These are phyloP conservation scores for Cutaneotrichosporon mucoides DNA, from an alignment of 1,284 basidiomycete species.

Conservation along the genomic window DNA sequence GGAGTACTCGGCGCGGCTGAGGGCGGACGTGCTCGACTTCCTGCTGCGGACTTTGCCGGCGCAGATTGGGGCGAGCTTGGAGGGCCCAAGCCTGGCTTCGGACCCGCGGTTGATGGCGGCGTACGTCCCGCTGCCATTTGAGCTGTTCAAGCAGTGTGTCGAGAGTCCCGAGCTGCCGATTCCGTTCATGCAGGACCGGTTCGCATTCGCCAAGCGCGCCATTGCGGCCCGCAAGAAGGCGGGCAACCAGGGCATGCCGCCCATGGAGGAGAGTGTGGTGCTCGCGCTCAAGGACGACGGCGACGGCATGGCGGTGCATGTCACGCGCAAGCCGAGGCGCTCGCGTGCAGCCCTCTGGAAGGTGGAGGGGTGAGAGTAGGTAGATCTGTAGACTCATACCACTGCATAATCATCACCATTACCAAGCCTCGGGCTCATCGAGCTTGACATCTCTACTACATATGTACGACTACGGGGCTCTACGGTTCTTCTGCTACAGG, in stretches of 20 bases:
- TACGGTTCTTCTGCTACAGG: no score
- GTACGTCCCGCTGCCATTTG: slow-evolving; percentile 48
- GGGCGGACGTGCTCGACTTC: slow-evolving; percentile 50
- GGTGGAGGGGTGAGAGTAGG: slow-evolving; percentile 57
- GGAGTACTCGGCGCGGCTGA: slow-evolving; percentile 34
- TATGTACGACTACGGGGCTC: not conserved
- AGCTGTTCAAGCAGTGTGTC: slow-evolving; percentile 43
- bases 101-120: slow-evolving; percentile 33
- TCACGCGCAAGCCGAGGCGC: slow-evolving; percentile 72
- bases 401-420: slow-evolving; percentile 1
- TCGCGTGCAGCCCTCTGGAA: slow-evolving; percentile 68
- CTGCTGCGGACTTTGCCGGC: slow-evolving; percentile 66
- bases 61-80: slow-evolving; percentile 50
- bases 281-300: slow-evolving; percentile 68
- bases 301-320: slow-evolving; percentile 70
- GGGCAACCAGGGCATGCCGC: slow-evolving; percentile 58
- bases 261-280: slow-evolving; percentile 67
- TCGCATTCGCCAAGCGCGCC: slow-evolving; percentile 82
- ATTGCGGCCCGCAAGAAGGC: slow-evolving; percentile 70
- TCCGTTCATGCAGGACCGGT: slow-evolving; percentile 69
- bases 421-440: not conserved
- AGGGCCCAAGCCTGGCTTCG: slow-evolving; percentile 5
- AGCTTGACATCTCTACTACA: not conserved
- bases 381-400: not conserved
- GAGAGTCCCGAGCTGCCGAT: slow-evolving; percentile 41